phyloP scores from a whole-genome alignment of 306 rosid genomes.

The Pyrus bretschneideri region DNA sequence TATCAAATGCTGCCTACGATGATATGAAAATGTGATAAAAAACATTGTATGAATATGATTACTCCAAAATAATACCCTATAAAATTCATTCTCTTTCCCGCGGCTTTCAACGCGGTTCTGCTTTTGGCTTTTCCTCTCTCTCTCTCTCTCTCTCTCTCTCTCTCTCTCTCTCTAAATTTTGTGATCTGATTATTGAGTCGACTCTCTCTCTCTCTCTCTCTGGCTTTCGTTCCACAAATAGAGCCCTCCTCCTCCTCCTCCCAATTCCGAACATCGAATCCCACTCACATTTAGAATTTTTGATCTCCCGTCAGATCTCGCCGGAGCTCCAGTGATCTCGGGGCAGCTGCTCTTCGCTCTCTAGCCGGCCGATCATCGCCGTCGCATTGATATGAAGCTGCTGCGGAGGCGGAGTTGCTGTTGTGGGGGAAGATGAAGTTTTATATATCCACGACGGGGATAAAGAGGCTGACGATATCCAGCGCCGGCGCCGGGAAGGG shows the following conservation, averaged over 20 bases:
- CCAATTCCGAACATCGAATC: not conserved
- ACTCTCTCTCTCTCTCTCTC: not conserved
- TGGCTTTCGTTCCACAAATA: not conserved
- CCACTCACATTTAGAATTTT: not conserved
- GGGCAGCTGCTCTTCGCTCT: not conserved
- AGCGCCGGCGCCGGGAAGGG: conserved; percentile 39
- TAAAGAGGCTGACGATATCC: conserved; percentile 58
- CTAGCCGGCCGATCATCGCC: not conserved
- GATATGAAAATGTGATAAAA: too few species aligned
- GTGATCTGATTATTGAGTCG: not conserved
- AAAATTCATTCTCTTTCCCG: conserved; percentile 34
- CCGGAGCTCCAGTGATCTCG: not conserved
- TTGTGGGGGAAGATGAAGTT: conserved; percentile 51
- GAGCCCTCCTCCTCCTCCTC: not conserved
- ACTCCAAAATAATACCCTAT: not conserved
- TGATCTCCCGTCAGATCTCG: not conserved
- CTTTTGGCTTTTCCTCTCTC: conserved; percentile 21
- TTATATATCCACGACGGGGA: conserved; percentile 69
- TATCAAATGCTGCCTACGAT: too few species aligned
- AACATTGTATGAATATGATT: too few species aligned
- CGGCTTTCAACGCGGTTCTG: conserved; percentile 63
- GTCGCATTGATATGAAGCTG: conserved; percentile 20
- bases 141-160: not conserved
- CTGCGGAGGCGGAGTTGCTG: not conserved
- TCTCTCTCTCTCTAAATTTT: not conserved